Base-by-base conservation (phyloP, 1,139 yeast genomes). In the Geotrichum reessii region DNA sequence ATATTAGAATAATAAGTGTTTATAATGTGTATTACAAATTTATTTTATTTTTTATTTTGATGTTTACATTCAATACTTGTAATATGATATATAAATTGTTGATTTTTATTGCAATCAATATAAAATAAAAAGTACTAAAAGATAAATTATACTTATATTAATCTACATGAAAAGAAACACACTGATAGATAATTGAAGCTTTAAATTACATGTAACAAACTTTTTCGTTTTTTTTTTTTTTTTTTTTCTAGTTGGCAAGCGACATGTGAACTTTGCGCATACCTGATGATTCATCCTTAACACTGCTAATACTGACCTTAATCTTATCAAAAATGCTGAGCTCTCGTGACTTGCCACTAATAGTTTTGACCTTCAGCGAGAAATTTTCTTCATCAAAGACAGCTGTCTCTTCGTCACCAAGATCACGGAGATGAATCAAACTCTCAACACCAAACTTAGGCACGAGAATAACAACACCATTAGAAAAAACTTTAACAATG, bases 381-480 rank as follows among this genome's bases (percentile, higher is more conserved):
- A 84, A 93, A 63, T 81, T 81, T 40, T 88, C 93, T 71, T 92
- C 98, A 64, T 87, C 85, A 69, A 84, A 90, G 47, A 76, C 75
- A 1, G 92, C 91, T 50, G 83, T 78, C 24, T 79, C 82, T 62
- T 88, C 87, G 21, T 86, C 85, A 0, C 81, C 77, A 65, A 93
- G 73, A 65, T 83, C 84, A 63, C 90, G 95, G 62, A 90, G 72
- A 70, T 87, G 88, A 64, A 95, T 90, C 67, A 93, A 77, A 58
- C 97, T 95, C 75, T 95, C 99, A 57, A 95, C 92, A 58, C 99
- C 99, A 74, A 90, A 92, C 71, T 87, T 88, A n/a, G 99, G 98
- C 27, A 95, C 98, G 57, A 93, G 76, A 4, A 93, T 96, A 42
- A 92, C 97, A 63, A 95, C 83, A 73, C 99, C 99, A 71, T 95